Base-by-base conservation (phyloP, 192 early-diverging fungal species). In the Lunasporangiospora selenospora region DNA sequence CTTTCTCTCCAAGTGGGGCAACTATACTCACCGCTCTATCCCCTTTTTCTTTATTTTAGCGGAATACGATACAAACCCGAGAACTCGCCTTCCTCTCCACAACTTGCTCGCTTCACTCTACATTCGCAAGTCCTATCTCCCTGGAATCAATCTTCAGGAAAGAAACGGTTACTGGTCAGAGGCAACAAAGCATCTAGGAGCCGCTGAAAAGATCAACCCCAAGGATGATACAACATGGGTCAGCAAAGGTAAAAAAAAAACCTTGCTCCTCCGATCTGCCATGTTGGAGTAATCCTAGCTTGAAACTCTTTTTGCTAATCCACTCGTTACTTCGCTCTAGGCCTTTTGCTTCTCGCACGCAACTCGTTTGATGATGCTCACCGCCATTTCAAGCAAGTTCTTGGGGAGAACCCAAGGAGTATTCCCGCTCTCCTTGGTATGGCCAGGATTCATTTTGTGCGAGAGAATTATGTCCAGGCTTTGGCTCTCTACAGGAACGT, bases 401-500 rank as follows among this genome's bases (percentile, higher is more conserved):
- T 82, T 3, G 79, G 79, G 21, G 76, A 81, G 38, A 73, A 80
- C 40, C 75, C 75, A 9, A 62, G 78, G 27, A 81, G 81, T 36
- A 78, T 84, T 30, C 82, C 89, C 5, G 93, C 88, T 42, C 55
- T 89, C 23, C 75, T 84, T n/a, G 84, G 84, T 12, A 83, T 76
- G 63, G 92, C 87, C 7, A 80, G 89, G 18, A 84, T 89, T 21
- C 78, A 82, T 2, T 89, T 83, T 63, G 54, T 77, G 29, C 65
- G 67, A 18, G 84, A 89, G 46, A 75, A 91, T 34, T 94, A 85
- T 67, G 80, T 77, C 49, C 67, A 81, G 18, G 91, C 94, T 16
- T 79, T 98, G 59, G 77, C 67, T 16, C 61, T 67, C 23, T 98
- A 96, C 67, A 94, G 96, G 70, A 84, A 81, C 42, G 84, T 92